Evolutionary conservation across 345 rosid genomes (phyloP).

Genomic region (Syzygium jambos): DNA sequence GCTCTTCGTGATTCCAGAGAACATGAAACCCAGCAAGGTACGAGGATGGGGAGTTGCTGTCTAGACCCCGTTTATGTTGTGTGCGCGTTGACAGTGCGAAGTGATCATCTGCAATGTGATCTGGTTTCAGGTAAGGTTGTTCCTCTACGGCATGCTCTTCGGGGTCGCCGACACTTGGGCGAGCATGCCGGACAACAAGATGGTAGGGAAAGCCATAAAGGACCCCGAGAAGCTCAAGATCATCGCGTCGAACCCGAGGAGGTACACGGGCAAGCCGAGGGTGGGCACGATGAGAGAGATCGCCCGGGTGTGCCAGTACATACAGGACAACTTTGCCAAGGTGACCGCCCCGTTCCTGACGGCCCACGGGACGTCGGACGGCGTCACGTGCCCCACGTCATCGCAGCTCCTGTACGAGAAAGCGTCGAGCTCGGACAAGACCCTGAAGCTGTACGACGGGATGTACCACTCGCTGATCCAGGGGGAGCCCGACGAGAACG

Average conservation of each 20-base stretch:
- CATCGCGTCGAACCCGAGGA: conserved; percentile 74
- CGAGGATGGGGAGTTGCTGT: neutral
- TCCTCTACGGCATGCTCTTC: conserved; percentile 73
- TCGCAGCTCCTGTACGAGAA: conserved; percentile 72
- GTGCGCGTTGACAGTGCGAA: neutral
- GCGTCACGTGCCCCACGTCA: conserved; percentile 65
- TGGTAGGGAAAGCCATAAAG: conserved; percentile 80
- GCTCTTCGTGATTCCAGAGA: conserved; percentile 80
- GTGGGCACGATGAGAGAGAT: conserved; percentile 97
- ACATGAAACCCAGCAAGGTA: conserved; percentile 74
- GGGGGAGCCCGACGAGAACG: conserved; percentile 88
- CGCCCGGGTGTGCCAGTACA: conserved; percentile 54
- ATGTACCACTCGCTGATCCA: conserved; percentile 91
- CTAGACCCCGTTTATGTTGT: neutral
- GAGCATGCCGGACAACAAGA: conserved; percentile 73
- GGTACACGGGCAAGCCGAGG: conserved; percentile 79
- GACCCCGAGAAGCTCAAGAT: conserved; percentile 78
- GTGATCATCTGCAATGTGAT: neutral
- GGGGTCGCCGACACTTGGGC: conserved; percentile 98
- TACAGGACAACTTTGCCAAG: conserved; percentile 61
- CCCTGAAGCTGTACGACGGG: conserved; percentile 78
- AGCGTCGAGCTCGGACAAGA: conserved; percentile 68
- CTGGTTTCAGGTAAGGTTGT: conserved; percentile 24
- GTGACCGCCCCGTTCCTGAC: conserved; percentile 66
- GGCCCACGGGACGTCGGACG: conserved; percentile 76